A percentile compares a stretch with the other conserved stretches of the same genome.
phyloP scores from a whole-genome alignment of 495 filamentous ascomycete species.

The Cercophora samala region DNA sequence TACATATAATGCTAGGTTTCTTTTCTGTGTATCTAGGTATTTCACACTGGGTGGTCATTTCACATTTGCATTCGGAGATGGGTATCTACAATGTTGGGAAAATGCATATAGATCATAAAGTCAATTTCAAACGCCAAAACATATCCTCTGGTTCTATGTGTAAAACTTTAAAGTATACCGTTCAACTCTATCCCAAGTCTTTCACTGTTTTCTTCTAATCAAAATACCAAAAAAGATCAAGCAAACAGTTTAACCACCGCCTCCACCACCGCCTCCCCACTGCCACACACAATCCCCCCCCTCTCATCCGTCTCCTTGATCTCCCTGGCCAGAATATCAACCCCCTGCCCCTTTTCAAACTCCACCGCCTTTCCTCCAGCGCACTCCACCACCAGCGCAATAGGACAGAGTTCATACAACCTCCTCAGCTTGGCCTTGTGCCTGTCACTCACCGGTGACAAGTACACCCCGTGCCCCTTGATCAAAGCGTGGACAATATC shows the following conservation, averaged over 20 bases:
- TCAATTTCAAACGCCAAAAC: background rate
- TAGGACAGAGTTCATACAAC: constrained; percentile 49
- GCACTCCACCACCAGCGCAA: constrained; percentile 52
- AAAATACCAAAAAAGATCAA: background rate
- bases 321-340: constrained; percentile 35
- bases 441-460: constrained; percentile 44
- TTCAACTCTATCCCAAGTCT: background rate
- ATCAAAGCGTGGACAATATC: constrained; percentile 51
- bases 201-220: background rate
- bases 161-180: background rate
- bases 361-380: constrained; percentile 49
- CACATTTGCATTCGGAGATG: too few relatives aligned
- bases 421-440: constrained; percentile 50
- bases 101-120: too few relatives aligned
- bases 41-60: background rate
- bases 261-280: constrained; percentile 42
- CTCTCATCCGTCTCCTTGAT: constrained; percentile 43
- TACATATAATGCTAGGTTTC: background rate
- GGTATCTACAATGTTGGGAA: too few relatives aligned
- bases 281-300: constrained; percentile 50
- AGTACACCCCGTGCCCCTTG: constrained; percentile 52
- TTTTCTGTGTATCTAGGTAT: background rate
- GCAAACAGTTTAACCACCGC: constrained; percentile 8
- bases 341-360: constrained; percentile 27
- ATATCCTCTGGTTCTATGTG: background rate